Evolutionary conservation across 2,329 filamentous ascomycete species (phyloP).

Genomic region (Sarocladium kiliense): DNA sequence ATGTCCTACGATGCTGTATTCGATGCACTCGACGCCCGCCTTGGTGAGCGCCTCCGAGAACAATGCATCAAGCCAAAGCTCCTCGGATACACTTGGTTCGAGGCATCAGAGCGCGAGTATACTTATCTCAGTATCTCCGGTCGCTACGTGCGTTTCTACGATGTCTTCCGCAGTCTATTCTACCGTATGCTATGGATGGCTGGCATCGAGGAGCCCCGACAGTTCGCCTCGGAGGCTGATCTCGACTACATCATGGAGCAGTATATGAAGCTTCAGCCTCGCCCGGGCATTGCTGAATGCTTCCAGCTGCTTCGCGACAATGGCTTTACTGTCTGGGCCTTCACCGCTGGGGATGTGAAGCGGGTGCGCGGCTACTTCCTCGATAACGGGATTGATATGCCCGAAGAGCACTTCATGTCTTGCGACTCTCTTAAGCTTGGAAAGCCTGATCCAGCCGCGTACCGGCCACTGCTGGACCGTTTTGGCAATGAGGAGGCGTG

Average conservation of each 20-base stretch:
- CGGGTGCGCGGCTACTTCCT: constrained; percentile 48
- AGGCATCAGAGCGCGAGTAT: constrained; percentile 42
- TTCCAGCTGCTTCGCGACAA: constrained; percentile 34
- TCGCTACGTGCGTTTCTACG: constrained; percentile 35
- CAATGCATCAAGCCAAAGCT: constrained; percentile 34
- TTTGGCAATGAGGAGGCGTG: constrained; percentile 38
- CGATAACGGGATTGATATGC: constrained; percentile 42
- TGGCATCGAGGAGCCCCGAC: constrained; percentile 36
- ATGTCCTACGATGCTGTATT: constrained; percentile 40
- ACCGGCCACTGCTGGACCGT: constrained; percentile 35
- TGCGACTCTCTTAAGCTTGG: constrained; percentile 43
- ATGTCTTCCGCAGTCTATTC: constrained; percentile 39
- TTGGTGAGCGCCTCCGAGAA: constrained; percentile 33
- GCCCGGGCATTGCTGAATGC: constrained; percentile 35
- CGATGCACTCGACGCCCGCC: constrained; percentile 31
- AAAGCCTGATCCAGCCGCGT: constrained; percentile 44
- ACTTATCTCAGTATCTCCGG: constrained; percentile 41
- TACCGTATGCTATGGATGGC: constrained; percentile 41
- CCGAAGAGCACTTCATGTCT: constrained; percentile 42
- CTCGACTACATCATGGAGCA: constrained; percentile 30
- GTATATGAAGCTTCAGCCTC: constrained; percentile 29
- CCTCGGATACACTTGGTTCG: constrained; percentile 42
- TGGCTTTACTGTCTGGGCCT: constrained; percentile 48
- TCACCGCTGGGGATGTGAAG: constrained; percentile 45
- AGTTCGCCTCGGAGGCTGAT: constrained; percentile 37